Evolutionary conservation across 257 asterid species (phyloP), one percentile per base, ranked within the genome.

Genomic region (Primulina eburnea): DNA sequence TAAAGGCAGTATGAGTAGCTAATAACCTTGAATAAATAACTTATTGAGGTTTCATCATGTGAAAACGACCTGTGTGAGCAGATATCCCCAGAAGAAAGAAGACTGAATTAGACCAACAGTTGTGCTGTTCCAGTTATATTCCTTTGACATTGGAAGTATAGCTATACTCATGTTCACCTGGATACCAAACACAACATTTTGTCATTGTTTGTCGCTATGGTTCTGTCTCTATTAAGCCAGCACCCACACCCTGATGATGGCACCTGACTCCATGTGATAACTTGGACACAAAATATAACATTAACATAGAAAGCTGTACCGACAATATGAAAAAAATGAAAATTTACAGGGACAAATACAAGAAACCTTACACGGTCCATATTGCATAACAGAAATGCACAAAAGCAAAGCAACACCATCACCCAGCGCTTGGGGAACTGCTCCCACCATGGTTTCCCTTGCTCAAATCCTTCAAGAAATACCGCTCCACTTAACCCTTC

Each of bases 31-130:
- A 55, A 71, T 63, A 26, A 62, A 63, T 52, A 75, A 20, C 16
- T 17, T 52, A 40, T 50, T 18, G 69, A 29, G 68, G 72, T 55
- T 58, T 65, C 59, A 34, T 63, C 20, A 59, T 64, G 65, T 33
- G 80, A 74, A 24, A 60, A 73, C 61, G 59, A 93, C 99, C 96
- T 94, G 99, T 28, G 99, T 94, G 65, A 94, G 91, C 76, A 94
- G 87, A 79, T 94, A 94, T 74, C 99, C 99, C 99, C 99, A 94
- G 91, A 94, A 94, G 84, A 93, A 94, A 60, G 97, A 94, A 37
- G 99, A 94, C 78, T 94, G 99, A 73, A 91, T 94, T 55, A 94
- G 87, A 62, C 99, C 99, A 79, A 94, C 99, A 17, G 99, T 93
- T 38, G 99, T 89, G 76, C 92, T 94, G 80, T 86, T 89, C 99